These are phyloP conservation scores for Tolypocladium amazonense DNA, from an alignment of 2,329 filamentous ascomycete species.

Conservation along the genomic window DNA sequence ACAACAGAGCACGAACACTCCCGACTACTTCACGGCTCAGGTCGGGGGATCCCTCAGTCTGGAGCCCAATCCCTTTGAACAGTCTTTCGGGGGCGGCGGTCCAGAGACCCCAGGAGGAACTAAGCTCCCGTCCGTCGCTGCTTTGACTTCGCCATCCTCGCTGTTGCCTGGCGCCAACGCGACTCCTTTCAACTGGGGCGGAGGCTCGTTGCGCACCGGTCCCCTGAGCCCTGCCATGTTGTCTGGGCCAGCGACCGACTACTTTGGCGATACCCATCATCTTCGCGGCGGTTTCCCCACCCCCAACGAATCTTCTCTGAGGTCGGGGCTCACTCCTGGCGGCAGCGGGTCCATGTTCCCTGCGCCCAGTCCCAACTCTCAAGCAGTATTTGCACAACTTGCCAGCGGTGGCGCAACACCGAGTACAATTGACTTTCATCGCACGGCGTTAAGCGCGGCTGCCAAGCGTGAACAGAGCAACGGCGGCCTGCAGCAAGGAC, in stretches of 20 bases:
- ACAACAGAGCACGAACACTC: slow-evolving; percentile 36
- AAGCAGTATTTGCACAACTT: slow-evolving; percentile 69
- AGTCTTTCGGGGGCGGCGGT: slow-evolving; percentile 65
- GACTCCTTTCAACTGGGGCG: slow-evolving; percentile 68
- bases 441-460: slow-evolving; percentile 76
- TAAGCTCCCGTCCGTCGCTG: slow-evolving; percentile 79
- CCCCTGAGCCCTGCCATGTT: slow-evolving; percentile 97
- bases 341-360: slow-evolving; percentile 97
- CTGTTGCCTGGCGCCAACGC: slow-evolving; percentile 64
- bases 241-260: slow-evolving; percentile 74
- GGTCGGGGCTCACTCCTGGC: slow-evolving; percentile 86
- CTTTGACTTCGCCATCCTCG: slow-evolving; percentile 81
- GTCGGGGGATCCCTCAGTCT: slow-evolving; percentile 49
- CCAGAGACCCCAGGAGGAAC: slow-evolving; percentile 74
- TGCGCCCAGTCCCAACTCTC: slow-evolving; percentile 75
- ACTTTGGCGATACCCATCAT: slow-evolving; percentile 72
- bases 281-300: slow-evolving; percentile 82
- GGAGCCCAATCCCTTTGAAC: slow-evolving; percentile 95
- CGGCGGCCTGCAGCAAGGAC: slow-evolving; percentile 14
- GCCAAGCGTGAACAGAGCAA: slow-evolving; percentile 45
- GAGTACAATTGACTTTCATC: slow-evolving; percentile 85
- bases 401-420: slow-evolving; percentile 79
- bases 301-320: slow-evolving; percentile 88
- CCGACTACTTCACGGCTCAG: slow-evolving; percentile 59
- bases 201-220: slow-evolving; percentile 78